These are phyloP conservation scores for Allium fistulosum DNA, from an alignment of 106 monocot species.

Conservation along the genomic window DNA sequence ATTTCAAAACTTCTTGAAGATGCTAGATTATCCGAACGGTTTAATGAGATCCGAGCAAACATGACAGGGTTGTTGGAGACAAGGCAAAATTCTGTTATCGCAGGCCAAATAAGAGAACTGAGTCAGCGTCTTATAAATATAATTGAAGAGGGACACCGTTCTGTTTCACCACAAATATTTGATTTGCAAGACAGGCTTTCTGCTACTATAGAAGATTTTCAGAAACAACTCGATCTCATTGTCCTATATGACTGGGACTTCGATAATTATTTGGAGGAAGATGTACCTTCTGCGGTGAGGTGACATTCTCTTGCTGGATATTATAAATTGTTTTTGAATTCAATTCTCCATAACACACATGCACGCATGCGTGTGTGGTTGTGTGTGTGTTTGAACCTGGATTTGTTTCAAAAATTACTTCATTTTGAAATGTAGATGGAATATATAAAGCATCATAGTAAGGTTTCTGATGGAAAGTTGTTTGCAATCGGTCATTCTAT, in stretches of 20 bases:
- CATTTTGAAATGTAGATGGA: conserved; percentile 52
- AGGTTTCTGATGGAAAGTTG: conserved; percentile 65
- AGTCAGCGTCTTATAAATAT: conserved; percentile 67
- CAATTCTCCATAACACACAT: background rate
- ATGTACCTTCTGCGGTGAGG: conserved; percentile 93
- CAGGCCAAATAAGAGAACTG: conserved; percentile 71
- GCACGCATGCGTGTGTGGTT: too few species aligned
- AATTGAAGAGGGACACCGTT: conserved; percentile 73
- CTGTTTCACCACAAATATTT: conserved; percentile 86
- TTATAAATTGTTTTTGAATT: background rate
- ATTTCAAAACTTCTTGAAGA: conserved; percentile 86
- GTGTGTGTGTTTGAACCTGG: background rate
- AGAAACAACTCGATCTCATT: conserved; percentile 84
- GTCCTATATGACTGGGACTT: conserved; percentile 93
- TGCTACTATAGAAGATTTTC: conserved; percentile 83
- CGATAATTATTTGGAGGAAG: conserved; percentile 92
- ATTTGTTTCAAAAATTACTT: background rate
- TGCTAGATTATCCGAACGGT: conserved; percentile 56
- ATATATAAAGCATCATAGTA: conserved; percentile 64
- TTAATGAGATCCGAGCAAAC: conserved; percentile 73
- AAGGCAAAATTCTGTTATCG: conserved; percentile 60
- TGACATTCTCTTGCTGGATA: conserved; percentile 22
- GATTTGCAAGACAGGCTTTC: conserved; percentile 71
- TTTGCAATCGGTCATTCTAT: conserved; percentile 96
- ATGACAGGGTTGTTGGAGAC: conserved; percentile 64